Evolutionary conservation across 2,329 filamentous ascomycete genomes (phyloP), one percentile per base, ranked within the genome.

Genomic region (Colletotrichum sp.): DNA sequence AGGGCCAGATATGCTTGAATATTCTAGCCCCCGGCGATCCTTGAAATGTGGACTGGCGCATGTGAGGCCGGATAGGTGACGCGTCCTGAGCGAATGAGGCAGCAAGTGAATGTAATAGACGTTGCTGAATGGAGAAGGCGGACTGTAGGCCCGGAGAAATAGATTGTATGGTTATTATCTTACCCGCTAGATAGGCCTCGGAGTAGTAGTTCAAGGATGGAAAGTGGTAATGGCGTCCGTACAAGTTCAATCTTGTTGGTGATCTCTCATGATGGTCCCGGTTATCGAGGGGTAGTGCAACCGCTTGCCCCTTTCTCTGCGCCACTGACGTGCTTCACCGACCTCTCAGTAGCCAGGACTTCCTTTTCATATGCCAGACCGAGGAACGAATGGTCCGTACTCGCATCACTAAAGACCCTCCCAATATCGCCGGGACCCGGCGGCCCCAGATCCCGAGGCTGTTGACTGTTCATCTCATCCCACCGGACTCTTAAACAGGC

Each of bases 191-290:
- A 73, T 55, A 73, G 70, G 32, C 26, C 21, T 34, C 38, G 64
- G 69, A 73, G 64, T 43, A 58, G 32, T 8, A 21, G 12, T 24
- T 68, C 69, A 28, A 73, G 28, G 64, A 65, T 43, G 70, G 73
- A 67, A 72, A 66, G 68, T 75, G 68, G 68, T 62, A 71, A 66
- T 24, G 72, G 36, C 30, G 34, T 68, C 69, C 73, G 16, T n/a
- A 75, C 18, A 21, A 10, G 70, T 58, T 58, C 69, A 75, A 68
- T 56, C 56, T 65, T 67, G 36, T 34, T 48, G 69, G 26, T 34
- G 56, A 74, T 74, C 56, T 62, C 8, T 26, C 18, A 55, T 55
- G 21, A 62, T 32, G 21, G 56, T 62, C 43, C 43, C 34, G 56
- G 61, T 58, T 60, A 73, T 68, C 62, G 32, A 64, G 66, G 69